Base-by-base conservation (phyloP, 179 eudicot species). In the Beta corolliflora region DNA sequence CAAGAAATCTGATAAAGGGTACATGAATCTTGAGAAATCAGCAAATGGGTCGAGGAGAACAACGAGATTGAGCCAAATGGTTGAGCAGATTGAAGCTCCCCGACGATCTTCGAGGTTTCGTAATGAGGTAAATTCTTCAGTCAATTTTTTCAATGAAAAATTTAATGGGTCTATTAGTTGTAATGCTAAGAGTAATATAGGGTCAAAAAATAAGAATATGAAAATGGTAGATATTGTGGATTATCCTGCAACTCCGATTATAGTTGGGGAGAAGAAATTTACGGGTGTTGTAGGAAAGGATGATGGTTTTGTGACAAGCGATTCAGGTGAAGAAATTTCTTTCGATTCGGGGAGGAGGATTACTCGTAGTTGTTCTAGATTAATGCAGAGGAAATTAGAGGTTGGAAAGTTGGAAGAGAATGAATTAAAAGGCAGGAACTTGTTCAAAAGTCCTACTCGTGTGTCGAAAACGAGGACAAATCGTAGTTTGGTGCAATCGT, bases 41-140 rank as follows among this genome's bases (percentile, higher is more conserved):
- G 74, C 76, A 41, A 80, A 70, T 77, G 84, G 83, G 82, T 81
- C 83, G 72, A 53, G 59, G 60, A 82, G 71, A 66, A 86, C 84
- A 60, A 63, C 80, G 3, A 79, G 63, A 52, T 82, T 79, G 68
- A 73, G 77, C 5, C 12, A 59, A 19, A 77, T 79, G 67, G 52
- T 5, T 81, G 74, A 41, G 41, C 41, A 36, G 41, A 19, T 36
- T 23, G 78, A 78, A 14, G 52, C 74, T 10, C 78, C 80, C 7
- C 71, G 89, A 29, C 86, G 89, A 50, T 90, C 92, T 79, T 73
- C 88, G 29, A 87, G 91, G 77, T 82, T 90, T 16, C 70, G 82
- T 71, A 81, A 71, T 23, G 56, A 83, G 71, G 71, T 60, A 50
- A 56, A 54, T 80, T 50, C 82, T 67, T 55, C 65, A 45, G 63